Conservation (phyloP, 345 rosid genomes). For the Melaleuca quinquenervia region DNA sequence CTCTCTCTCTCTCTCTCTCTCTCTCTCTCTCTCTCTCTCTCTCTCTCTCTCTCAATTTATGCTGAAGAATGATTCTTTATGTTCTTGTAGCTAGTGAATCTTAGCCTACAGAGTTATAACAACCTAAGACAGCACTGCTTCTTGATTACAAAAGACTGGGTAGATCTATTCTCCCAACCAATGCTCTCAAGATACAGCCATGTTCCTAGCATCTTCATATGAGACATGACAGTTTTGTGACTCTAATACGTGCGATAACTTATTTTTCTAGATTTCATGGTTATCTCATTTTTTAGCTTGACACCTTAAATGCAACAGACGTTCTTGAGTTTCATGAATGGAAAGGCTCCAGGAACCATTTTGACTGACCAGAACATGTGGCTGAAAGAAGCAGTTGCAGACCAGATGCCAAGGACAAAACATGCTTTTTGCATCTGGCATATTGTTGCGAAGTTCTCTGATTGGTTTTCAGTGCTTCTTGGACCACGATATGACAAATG, state of each 20-base stretch:
- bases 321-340: conserved; percentile 44
- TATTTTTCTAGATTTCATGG: not conserved
- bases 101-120: not conserved
- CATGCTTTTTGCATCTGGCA: conserved; percentile 51
- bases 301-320: conserved; percentile 17
- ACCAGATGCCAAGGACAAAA: conserved; percentile 34
- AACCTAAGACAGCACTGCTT: not conserved
- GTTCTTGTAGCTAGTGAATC: not conserved
- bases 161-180: not conserved
- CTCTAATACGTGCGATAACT: not conserved
- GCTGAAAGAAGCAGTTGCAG: conserved; percentile 44
- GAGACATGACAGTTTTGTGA: not conserved
- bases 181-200: not conserved
- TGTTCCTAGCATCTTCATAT: not conserved
- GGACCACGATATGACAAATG: conserved; percentile 40
- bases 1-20: not conserved
- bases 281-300: not conserved
- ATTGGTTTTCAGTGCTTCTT: conserved; percentile 38
- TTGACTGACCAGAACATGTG: conserved; percentile 48
- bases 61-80: not conserved
- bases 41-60: not conserved
- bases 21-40: not conserved
- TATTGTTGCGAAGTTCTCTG: conserved; percentile 35
- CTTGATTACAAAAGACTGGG: not conserved
- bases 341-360: conserved; percentile 42